Base-by-base conservation (phyloP, 139 green algal genomes). In the Tetradesmus lagerheimii region DNA sequence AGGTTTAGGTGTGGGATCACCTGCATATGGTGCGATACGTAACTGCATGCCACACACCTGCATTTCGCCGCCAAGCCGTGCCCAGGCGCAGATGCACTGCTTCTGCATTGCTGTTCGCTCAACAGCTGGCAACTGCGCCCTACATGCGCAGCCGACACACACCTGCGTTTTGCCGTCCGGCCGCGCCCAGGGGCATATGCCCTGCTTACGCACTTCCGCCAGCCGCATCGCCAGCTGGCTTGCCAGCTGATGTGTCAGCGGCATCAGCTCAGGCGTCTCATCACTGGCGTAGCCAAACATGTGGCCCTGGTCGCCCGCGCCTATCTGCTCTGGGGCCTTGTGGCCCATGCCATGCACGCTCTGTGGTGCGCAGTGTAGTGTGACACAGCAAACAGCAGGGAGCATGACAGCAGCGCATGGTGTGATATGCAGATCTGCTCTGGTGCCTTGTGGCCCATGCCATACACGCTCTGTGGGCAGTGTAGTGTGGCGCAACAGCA, bases 241-340 rank as follows among this genome's bases (percentile, higher is more conserved):
- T 77, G 98, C 96, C 77, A 99, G 94, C 81, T 99, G 94, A 93
- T 99, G 98, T 23, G 98, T 99, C 29, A 99, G 94, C n/a, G 98
- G 98, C 98, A 99, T 99, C 43, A 99, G 95, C 96, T 99, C 97
- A 12, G 92, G 87, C 15, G 97, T 99, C 95, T 99, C 98, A 84
- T 99, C 98, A 31, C 97, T 99, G 85, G 98, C 98, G 84, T 99
- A 99, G 66, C 98, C 98, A 94, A 99, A 99, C 98, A 99, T 99
- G 94, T 99, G 97, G 80, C 98, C 98, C 94, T 99, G 98, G 94
- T 99, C 98, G 83, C 98, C 98, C n/a, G 98, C 98, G 78, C 98
- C 98, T 57, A 99, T 97, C 87, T 99, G 96, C 93, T 99, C 98
- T 18, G 98, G 93, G 18, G 94, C 94, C 94, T 99, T 99, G 88